Conservation (phyloP, 1,139 yeast genomes). For the Blastobotrys arbuscula region DNA sequence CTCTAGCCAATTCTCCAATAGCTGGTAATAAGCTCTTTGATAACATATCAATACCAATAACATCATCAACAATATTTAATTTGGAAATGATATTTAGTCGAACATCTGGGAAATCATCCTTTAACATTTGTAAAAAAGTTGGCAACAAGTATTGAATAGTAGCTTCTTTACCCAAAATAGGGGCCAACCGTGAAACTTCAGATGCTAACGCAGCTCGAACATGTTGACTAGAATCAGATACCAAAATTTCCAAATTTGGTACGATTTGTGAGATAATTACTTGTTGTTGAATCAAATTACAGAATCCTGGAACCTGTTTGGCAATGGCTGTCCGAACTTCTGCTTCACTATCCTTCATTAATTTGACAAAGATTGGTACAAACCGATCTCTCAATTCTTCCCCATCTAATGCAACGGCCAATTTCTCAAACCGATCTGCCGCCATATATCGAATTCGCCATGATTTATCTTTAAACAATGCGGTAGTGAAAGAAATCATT, state of each 20-base stretch:
- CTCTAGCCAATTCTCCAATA: slow-evolving; percentile 91
- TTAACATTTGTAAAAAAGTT: slow-evolving; percentile 84
- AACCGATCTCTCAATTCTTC: slow-evolving; percentile 51
- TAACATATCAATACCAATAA: slow-evolving; percentile 83
- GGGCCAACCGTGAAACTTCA: slow-evolving; percentile 81
- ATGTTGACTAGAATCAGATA: slow-evolving; percentile 87
- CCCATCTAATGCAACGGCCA: slow-evolving; percentile 61
- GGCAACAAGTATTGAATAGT: slow-evolving; percentile 84
- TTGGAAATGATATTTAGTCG: slow-evolving; percentile 90
- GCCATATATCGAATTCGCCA: slow-evolving; percentile 99
- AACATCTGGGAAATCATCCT: slow-evolving; percentile 96
- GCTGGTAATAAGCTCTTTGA: slow-evolving; percentile 91
- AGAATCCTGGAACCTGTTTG: slow-evolving; percentile 81
- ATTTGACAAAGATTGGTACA: slow-evolving; percentile 63
- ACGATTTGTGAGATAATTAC: slow-evolving; percentile 64
- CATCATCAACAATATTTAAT: slow-evolving; percentile 85
- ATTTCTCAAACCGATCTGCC: slow-evolving; percentile 78
- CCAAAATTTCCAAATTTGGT: slow-evolving; percentile 77
- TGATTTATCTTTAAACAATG: slow-evolving; percentile 78
- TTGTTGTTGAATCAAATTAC: slow-evolving; percentile 39
- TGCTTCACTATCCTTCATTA: slow-evolving; percentile 91
- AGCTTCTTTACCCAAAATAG: slow-evolving; percentile 76
- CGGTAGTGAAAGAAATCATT: slow-evolving; percentile 42
- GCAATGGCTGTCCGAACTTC: slow-evolving; percentile 95
- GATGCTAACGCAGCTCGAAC: slow-evolving; percentile 91